Base-by-base conservation (phyloP, 2,329 filamentous ascomycete species). In the Alternaria novae-zelandiae region DNA sequence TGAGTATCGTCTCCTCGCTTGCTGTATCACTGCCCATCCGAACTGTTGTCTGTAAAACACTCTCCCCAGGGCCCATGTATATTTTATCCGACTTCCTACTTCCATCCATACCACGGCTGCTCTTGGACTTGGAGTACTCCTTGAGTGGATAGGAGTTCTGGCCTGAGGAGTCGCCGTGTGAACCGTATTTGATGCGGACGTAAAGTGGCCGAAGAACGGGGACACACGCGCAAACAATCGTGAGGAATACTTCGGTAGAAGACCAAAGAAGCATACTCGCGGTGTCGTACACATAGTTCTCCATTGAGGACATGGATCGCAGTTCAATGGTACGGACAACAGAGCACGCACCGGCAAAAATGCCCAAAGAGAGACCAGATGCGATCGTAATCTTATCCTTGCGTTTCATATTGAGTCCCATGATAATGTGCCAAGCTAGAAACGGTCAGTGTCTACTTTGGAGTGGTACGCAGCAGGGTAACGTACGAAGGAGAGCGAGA, bases 161-260 rank as follows among this genome's bases (percentile, higher is more conserved):
- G 23, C 50, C 41, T 3, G 69, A 72, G 5, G 69, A 69, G 43
- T 73, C 67, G 50, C 63, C 66, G 10, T 61, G 64, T 1, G 68
- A 69, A 11, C 74, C 73, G 46, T 74, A 72, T 10, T 53, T 57
- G 51, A 76, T 60, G 43, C 63, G 59, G 8, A 75, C 83, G 3
- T 85, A 87, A 65, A 83, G 79, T 12, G 74, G 75, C 3, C 74
- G 73, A 1, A 78, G 68, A 26, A 76, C 71, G 6, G 86, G 86
- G 69, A 86, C 86, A 75, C 87, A 85, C 62, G 83, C 85, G 26
- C 82, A 86, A 12, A 80, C 83, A 41, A 84, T 82, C 11, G 82
- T 84, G 53, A 85, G 86, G 57, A 82, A 81, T 56, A 84, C 70
- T 68, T 83, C 73, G n/a, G 74, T 77, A 7, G 70, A 71, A 6